A percentile compares a stretch with the other conserved stretches of the same genome.
These are phyloP conservation scores for Yarrowia sp. DNA, from an alignment of 805 yeast genomes.

Conservation along the genomic window DNA sequence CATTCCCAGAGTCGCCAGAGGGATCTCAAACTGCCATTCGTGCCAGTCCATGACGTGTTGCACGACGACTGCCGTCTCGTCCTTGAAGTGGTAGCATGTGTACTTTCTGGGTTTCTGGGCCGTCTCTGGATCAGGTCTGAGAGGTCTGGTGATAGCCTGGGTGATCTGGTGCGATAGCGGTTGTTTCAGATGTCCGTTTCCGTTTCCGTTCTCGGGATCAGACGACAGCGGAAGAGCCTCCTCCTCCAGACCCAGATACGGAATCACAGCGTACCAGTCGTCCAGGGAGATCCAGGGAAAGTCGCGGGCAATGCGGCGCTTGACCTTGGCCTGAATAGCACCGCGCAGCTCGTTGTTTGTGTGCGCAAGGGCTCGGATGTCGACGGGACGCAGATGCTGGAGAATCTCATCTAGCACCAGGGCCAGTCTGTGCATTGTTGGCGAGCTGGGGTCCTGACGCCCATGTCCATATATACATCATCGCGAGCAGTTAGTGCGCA, in stretches of 20 bases:
- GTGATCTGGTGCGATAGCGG: slow-evolving; percentile 2
- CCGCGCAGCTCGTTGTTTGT: slow-evolving; percentile 2
- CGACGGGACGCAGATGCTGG: not conserved
- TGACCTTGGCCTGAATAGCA: slow-evolving; percentile 14
- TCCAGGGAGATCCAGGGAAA: slow-evolving; percentile 12
- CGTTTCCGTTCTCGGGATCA: too few relatives aligned
- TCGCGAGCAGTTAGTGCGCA: slow-evolving; percentile 7
- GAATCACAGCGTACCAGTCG: slow-evolving; percentile 17
- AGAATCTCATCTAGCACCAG: slow-evolving; percentile 13
- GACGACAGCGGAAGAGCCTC: not conserved
- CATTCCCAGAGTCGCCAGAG: not conserved
- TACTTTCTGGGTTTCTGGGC: not conserved
- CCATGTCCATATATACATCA: not conserved
- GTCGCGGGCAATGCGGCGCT: not conserved
- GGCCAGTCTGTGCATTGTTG: slow-evolving; percentile 5
- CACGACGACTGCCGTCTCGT: not conserved
- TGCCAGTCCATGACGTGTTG: slow-evolving; percentile 4
- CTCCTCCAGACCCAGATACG: not conserved
- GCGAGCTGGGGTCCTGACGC: not conserved
- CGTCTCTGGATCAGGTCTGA: not conserved
- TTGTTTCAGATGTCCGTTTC: not conserved
- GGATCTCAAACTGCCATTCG: slow-evolving; percentile 11
- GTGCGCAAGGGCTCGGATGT: not conserved
- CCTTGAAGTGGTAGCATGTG: slow-evolving; percentile 15
- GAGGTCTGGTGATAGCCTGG: not conserved